Evolutionary conservation across 208 protist genomes (phyloP).

Genomic region (Acanthamoeba triangularis): DNA sequence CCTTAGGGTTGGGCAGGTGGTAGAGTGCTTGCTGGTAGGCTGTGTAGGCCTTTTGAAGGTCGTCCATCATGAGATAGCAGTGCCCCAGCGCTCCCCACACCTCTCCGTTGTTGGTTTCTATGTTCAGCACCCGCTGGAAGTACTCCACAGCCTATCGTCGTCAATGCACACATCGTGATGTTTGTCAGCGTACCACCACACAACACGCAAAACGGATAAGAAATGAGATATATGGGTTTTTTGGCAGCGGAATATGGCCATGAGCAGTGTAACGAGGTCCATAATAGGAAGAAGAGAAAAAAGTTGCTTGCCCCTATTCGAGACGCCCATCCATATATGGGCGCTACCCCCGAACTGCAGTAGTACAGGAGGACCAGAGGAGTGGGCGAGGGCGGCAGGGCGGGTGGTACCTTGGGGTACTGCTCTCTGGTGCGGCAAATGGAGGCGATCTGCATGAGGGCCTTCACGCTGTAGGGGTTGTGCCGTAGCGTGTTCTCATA

Average conservation of each 20-base stretch:
- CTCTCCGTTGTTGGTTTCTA: slow-evolving; percentile 86
- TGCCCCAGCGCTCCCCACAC: slow-evolving; percentile 88
- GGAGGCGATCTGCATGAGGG: slow-evolving; percentile 83
- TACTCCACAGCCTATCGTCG: slow-evolving; percentile 87
- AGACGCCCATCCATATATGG: too few relatives aligned
- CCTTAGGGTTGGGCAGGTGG: slow-evolving; percentile 88
- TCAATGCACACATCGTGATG: too few relatives aligned
- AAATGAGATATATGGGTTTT: slow-evolving; percentile 23
- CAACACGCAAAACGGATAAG: neutral
- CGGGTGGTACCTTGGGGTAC: slow-evolving; percentile 83
- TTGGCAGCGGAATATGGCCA: neutral
- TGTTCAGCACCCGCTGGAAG: slow-evolving; percentile 83
- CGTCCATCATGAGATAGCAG: slow-evolving; percentile 90
- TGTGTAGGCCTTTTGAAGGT: slow-evolving; percentile 88
- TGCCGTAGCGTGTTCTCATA: slow-evolving; percentile 86
- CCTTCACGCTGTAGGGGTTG: slow-evolving; percentile 87
- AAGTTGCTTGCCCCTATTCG: too few relatives aligned
- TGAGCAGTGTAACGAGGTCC: neutral
- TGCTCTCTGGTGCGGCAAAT: slow-evolving; percentile 85
- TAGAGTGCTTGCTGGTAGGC: slow-evolving; percentile 91
- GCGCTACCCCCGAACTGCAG: too few relatives aligned
- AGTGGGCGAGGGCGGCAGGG: too few relatives aligned
- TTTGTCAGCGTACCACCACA: too few relatives aligned
- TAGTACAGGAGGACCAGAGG: too few relatives aligned
- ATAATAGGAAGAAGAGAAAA: neutral